Conservation (phyloP, 2,329 filamentous ascomycete genomes). For the Pseudogymnoascus sp. region DNA sequence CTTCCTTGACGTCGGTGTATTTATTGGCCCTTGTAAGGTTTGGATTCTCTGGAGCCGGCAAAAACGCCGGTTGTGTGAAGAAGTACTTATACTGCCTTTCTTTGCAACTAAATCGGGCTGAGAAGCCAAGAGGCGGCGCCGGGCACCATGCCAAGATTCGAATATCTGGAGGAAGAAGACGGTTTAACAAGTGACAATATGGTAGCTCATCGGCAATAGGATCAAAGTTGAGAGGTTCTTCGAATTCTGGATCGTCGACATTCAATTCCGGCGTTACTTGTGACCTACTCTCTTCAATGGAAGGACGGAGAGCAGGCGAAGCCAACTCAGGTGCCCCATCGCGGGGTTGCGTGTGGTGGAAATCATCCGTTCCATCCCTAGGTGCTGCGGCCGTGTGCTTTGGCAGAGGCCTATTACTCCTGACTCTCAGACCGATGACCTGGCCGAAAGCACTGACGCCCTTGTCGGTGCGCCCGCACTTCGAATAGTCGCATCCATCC, state of each 20-base stretch:
- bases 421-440: constrained; percentile 75
- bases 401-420: constrained; percentile 65
- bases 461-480: constrained; percentile 86
- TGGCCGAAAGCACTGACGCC: constrained; percentile 97
- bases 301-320: constrained; percentile 22
- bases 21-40: constrained; percentile 25
- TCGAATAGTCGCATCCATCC: constrained; percentile 82
- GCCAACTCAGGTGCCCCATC: constrained; percentile 22
- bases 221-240: constrained; percentile 41
- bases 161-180: constrained; percentile 82
- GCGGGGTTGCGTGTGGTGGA: constrained; percentile 23
- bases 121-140: constrained; percentile 69
- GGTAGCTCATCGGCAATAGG: constrained; percentile 72
- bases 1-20: constrained; percentile 42
- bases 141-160: constrained; percentile 91
- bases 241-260: constrained; percentile 15
- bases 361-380: constrained; percentile 9
- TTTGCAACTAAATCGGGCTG: constrained; percentile 84
- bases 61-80: constrained; percentile 88
- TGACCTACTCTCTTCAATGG: constrained; percentile 8
- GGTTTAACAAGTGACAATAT: constrained; percentile 79
- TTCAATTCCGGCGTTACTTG: constrained; percentile 2
- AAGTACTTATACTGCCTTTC: constrained; percentile 94
- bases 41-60: constrained; percentile 50
- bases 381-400: constrained; percentile 20